Evolutionary conservation across 805 yeast species (phyloP).

Genomic region (Torulaspora delbrueckii): DNA sequence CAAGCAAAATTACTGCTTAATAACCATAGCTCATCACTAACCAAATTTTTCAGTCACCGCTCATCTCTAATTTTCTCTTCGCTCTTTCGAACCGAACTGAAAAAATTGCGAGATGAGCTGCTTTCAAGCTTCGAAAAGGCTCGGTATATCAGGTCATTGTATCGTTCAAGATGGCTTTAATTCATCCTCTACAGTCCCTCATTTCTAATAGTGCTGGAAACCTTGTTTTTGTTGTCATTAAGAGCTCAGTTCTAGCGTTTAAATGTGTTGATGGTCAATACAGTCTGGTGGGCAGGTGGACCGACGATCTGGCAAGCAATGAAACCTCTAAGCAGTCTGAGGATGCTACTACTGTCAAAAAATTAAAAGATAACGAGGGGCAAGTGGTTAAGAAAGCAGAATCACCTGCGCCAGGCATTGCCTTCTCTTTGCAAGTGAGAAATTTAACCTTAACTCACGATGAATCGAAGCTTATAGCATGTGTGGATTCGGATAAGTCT

Average conservation of each 20-base stretch:
- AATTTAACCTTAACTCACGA: slow-evolving; percentile 50
- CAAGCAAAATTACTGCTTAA: too few relatives aligned
- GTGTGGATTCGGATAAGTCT: slow-evolving; percentile 82
- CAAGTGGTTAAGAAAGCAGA: slow-evolving; percentile 49
- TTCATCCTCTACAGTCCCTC: slow-evolving; percentile 67
- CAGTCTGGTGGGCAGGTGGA: slow-evolving; percentile 49
- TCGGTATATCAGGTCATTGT: too few relatives aligned
- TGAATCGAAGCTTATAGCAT: slow-evolving; percentile 54
- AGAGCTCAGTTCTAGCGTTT: slow-evolving; percentile 56
- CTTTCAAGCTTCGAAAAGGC: neutral
- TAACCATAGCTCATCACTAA: too few relatives aligned
- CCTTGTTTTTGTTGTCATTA: slow-evolving; percentile 51
- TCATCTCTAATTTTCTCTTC: neutral
- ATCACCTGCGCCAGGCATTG: slow-evolving; percentile 68
- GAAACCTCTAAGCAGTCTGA: slow-evolving; percentile 14
- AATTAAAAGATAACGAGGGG: slow-evolving; percentile 34
- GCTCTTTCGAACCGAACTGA: slow-evolving; percentile 8
- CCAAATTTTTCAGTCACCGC: neutral
- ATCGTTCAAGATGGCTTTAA: slow-evolving; percentile 36
- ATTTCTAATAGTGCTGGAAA: slow-evolving; percentile 43
- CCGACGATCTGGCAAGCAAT: slow-evolving; percentile 50
- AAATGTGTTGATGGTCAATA: slow-evolving; percentile 36
- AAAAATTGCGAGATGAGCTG: slow-evolving; percentile 13
- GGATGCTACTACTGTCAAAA: slow-evolving; percentile 35
- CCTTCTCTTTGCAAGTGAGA: slow-evolving; percentile 62